Evolutionary conservation across 2,329 filamentous ascomycete genomes (phyloP).

Genomic region (Hymenoscyphus scutula): DNA sequence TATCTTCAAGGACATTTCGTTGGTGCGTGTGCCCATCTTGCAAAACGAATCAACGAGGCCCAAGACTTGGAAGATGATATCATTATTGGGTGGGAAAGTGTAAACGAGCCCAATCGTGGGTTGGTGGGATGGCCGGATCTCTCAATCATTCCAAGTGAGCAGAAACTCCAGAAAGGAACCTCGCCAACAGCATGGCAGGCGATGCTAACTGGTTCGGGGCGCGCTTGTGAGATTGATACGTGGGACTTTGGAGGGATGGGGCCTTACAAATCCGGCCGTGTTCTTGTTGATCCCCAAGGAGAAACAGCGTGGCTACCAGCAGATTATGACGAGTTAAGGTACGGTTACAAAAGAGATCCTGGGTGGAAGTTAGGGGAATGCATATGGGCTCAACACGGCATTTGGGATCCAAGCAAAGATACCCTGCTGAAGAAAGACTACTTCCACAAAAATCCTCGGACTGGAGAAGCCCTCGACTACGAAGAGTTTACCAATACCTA

Average conservation of each 20-base stretch:
- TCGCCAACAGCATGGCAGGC: slow-evolving; percentile 93
- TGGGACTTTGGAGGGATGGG: slow-evolving; percentile 95
- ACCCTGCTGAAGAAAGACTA: slow-evolving; percentile 80
- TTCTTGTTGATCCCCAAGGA: slow-evolving; percentile 83
- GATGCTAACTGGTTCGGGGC: slow-evolving; percentile 85
- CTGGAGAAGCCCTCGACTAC: slow-evolving; percentile 73
- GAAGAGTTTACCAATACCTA: slow-evolving; percentile 87
- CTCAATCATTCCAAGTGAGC: slow-evolving; percentile 76
- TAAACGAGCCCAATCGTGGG: slow-evolving; percentile 93
- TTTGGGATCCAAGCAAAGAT: slow-evolving; percentile 85
- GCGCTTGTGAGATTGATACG: slow-evolving; percentile 83
- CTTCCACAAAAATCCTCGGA: slow-evolving; percentile 75
- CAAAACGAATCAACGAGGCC: slow-evolving; percentile 81
- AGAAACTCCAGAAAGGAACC: slow-evolving; percentile 88
- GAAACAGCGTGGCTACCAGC: slow-evolving; percentile 78
- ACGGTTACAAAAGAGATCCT: slow-evolving; percentile 85
- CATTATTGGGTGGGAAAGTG: slow-evolving; percentile 91
- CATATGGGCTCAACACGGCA: slow-evolving; percentile 92
- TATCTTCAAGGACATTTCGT: slow-evolving; percentile 88
- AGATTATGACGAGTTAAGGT: slow-evolving; percentile 81
- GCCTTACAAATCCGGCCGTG: slow-evolving; percentile 81
- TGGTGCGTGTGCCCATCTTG: slow-evolving; percentile 75
- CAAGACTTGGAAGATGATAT: slow-evolving; percentile 83
- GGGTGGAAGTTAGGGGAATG: slow-evolving; percentile 93
- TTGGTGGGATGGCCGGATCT: slow-evolving; percentile 82